Base-by-base conservation (phyloP, 495 filamentous ascomycete genomes). In the Pseudevernia furfuracea region DNA sequence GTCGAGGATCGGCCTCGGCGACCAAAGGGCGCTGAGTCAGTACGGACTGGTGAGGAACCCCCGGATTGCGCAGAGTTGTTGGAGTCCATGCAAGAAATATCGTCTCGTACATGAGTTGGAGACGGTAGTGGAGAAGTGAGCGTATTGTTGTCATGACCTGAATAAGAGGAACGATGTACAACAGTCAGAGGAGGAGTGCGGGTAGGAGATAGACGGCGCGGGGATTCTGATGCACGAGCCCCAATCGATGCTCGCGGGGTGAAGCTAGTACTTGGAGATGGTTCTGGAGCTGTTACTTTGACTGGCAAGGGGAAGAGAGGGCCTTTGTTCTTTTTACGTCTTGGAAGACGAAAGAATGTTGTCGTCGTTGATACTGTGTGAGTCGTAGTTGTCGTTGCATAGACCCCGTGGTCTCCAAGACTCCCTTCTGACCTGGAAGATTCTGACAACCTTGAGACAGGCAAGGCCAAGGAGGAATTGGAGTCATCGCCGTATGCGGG, bases 391-490 rank as follows among this genome's bases (percentile, higher is more conserved):
- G 83, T 86, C 44, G 82, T 84, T 52, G 82, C 81, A 69, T 81
- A 85, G 8, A 84, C 79, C 49, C 85, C 79, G 66, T 84, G 87
- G 39, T 96, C 91, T n/a, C 82, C 85, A 15, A 86, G 85, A 74
- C 92, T 95, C 36, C 85, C 87, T 71, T 96, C 92, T 25, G 93
- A 96, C 60, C 90, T 85, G 30, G 92, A 96, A 0, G 94, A 97
- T 66, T 97, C 94, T 6, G 94, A 97, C 32, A 90, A 79, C 48
- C 94, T 81, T 59, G 84, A 82, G 53, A 87, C 80, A 3, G 87
- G 85, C 19, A 89, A 80, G 7, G 88, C 82, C 56, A 96, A 70
- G 44, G 86, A 75, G 52, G 88, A 82, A 72, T 79, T 80, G 7
- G 82, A 81, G 60, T 92, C 89, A 64, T 88, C 87, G 59, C 79